Base-by-base conservation (phyloP, 257 asterid species). In the Nicotiana sylvestris region DNA sequence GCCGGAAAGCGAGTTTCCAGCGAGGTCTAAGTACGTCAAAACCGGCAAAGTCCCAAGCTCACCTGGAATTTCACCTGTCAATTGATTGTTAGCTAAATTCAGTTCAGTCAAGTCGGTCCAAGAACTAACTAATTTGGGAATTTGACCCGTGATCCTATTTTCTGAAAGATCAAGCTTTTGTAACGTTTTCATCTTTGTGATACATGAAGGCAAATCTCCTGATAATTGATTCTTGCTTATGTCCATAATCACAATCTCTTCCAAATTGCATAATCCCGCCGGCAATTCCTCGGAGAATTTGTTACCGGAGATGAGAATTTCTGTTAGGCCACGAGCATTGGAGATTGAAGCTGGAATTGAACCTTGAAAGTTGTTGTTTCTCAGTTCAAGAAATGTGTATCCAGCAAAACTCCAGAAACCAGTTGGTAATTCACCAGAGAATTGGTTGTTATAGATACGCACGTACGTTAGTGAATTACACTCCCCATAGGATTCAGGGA, bases 191-290 rank as follows among this genome's bases (percentile, higher is more conserved):
- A 95, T 72, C 5, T 83, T 78, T 61, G 84, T 78, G 15, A 95
- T 82, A 77, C 99, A 95, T 0, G 86, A 25, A 37, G 99, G 99
- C 60, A 95, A 72, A 66, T 85, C 89, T 8, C 99, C 98, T 6
- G 96, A 92, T 58, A 86, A 69, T 74, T 66, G 88, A 70, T 94
- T 94, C 68, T 64, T 39, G 80, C 93, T 91, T 16, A 89, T 81
- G 80, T 92, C 95, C 56, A 91, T 70, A n/a, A 84, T 85, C 51
- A 72, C 88, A n/a, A 94, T 88, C 66, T 84, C 81, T 18, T 76
- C 76, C 85, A 92, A 81, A 15, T 69, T 81, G 77, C 97, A 94
- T 29, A 91, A 76, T 67, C 78, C 92, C 1, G 55, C 37, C 2
- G 95, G 96, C 80, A 94, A 27, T 27, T 77, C 29, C 33, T 97